Conservation (phyloP, 176 grass and related monocot genomes). For the bread wheat (Triticum aestivum) region DNA sequence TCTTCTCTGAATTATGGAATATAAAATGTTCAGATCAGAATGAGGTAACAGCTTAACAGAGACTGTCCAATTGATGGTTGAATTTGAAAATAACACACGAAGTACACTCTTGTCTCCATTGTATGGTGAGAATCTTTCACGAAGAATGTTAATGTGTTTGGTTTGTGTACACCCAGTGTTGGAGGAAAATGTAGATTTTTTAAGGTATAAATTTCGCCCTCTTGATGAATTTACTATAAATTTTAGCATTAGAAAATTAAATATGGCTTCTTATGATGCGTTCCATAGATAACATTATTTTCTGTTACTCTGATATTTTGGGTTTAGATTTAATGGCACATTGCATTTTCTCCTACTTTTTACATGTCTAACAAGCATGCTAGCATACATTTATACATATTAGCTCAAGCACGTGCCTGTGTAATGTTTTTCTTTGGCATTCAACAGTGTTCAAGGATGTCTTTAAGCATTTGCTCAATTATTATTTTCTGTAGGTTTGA, state of each 20-base stretch:
- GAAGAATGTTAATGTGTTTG: neutral
- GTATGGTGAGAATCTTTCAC: neutral
- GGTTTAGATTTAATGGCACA: neutral
- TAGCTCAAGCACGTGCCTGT: neutral
- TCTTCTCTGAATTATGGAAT: neutral
- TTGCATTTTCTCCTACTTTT: neutral
- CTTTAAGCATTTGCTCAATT: conserved; percentile 5
- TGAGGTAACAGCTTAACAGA: neutral
- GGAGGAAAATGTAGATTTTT: neutral
- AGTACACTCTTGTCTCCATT: neutral
- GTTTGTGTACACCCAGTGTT: neutral
- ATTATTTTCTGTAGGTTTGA: conserved; percentile 55
- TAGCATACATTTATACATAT: neutral
- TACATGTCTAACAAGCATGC: neutral
- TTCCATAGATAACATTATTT: neutral
- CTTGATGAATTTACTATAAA: neutral
- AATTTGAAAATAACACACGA: neutral
- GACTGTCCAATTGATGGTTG: neutral
- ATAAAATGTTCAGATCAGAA: neutral
- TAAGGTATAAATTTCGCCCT: neutral
- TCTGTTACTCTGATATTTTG: neutral
- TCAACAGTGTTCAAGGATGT: neutral
- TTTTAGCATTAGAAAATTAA: neutral
- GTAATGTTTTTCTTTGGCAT: neutral
- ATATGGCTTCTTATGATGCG: neutral